Base-by-base conservation (phyloP, 441 rosid genomes). In the Eruca vesicaria region DNA sequence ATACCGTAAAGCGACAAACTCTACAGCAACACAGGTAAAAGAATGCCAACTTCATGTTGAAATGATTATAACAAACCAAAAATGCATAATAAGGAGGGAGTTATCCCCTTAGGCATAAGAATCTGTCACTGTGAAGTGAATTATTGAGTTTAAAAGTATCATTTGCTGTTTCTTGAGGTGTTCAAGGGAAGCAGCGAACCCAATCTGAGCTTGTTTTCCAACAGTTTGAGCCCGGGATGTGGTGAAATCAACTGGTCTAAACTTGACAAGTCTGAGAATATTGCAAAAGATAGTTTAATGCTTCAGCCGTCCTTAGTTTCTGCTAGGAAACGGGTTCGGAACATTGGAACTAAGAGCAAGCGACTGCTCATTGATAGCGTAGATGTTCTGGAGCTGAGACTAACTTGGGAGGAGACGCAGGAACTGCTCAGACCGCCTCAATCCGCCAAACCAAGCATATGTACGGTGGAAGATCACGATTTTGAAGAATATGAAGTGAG, bases 341-440 rank as follows among this genome's bases (percentile, higher is more conserved):
- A 88, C 76, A 90, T 88, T 45, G 91, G 92, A 53, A 77, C 82
- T 69, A 87, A 86, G 82, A 85, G 88, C 78, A 90, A 90, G 84
- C 82, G 92, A 67, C 76, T 88, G 83, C 86, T 86, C 62, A 80
- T 88, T 35, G 92, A 88, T 78, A 86, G 86, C 66, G 80, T 78
- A 41, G 93, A 88, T 83, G 89, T 84, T 78, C 68, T 88, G 69
- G 95, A 90, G 82, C 82, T 90, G 76, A 88, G 84, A 77, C 70
- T 90, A 77, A 90, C 91, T 43, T 90, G 93, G 95, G 90, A 86
- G 80, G 95, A 90, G 84, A 86, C 86, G 52, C 93, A 90, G 68
- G 95, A 90, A 48, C 81, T 90, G 78, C 84, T 90, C n/a, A 86
- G 87, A 31, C 90, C 95, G 11, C 91, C 91, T 35, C 88, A 82